These are phyloP conservation scores for Aquilaria sinensis DNA, from an alignment of 345 rosid species.

Conservation along the genomic window DNA sequence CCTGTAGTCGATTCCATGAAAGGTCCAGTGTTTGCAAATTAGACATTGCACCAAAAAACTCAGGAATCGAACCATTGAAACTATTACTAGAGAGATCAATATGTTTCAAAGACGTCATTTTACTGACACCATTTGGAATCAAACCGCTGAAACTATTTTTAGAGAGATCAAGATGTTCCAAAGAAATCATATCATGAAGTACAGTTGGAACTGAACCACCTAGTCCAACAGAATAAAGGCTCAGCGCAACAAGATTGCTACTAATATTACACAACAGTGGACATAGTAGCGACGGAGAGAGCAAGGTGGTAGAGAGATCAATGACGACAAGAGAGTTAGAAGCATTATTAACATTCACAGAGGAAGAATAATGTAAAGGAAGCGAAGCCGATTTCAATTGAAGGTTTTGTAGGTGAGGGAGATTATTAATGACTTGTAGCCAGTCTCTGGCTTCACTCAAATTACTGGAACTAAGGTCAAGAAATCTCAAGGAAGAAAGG, in stretches of 20 bases:
- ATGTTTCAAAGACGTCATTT: not conserved
- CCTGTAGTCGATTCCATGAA: not conserved
- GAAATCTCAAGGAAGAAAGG: constrained; percentile 1
- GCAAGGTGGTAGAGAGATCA: constrained; percentile 8
- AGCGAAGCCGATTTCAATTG: not conserved
- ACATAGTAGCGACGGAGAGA: constrained; percentile 6
- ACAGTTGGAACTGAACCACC: not conserved
- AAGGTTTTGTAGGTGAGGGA: constrained; percentile 3
- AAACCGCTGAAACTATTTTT: not conserved
- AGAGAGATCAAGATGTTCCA: not conserved
- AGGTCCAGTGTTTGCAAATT: not conserved
- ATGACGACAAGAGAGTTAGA: constrained; percentile 5
- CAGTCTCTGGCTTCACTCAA: not conserved
- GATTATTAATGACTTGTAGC: not conserved
- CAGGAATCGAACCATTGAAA: no score
- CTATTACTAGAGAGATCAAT: not conserved
- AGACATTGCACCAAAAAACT: no score
- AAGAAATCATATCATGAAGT: not conserved
- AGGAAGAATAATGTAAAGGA: not conserved
- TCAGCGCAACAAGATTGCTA: constrained; percentile 9
- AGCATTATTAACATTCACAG: not conserved
- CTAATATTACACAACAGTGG: constrained; percentile 13
- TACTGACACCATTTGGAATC: not conserved
- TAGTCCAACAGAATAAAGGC: not conserved
- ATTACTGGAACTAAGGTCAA: not conserved